Base-by-base conservation (phyloP, 805 yeast species). In the Komagataella pseudopastoris region DNA sequence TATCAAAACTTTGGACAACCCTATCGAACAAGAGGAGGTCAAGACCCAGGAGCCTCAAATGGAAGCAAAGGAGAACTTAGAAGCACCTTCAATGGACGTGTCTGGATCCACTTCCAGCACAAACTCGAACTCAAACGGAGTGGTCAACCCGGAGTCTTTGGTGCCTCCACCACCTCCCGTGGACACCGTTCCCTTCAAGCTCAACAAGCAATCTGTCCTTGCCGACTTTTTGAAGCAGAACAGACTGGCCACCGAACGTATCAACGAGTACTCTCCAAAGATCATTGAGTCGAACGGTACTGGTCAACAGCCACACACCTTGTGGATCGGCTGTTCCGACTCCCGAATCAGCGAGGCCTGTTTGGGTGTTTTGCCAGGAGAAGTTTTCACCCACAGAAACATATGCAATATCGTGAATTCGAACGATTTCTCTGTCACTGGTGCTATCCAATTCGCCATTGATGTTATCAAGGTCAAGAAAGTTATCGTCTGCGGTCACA, bases 301-400 rank as follows among this genome's bases (percentile, higher is more conserved):
- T 60, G 96, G 96, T 50, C 97, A 89, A 67, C 63, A 78, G n/a
- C 98, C 98, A 17, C 93, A 88, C 66, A 88, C 96, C 3, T 69
- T 91, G 49, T 89, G 96, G 90, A 84, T 90, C 54, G 96, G 96
- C 3, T 90, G 98, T 63, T 83, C 95, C 3, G 98, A 90, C 64
- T 87, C 96, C 2, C 80, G 98, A 59, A 84, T 87, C 52, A 85
- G 89, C 56, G 97, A 90, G 63, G 72, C 76, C 46, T 72, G 88
- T 23, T 72, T 82, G 5, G 81, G 76, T 49, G 80, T 88, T n/a
- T 70, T 80, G 22, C 96, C 96, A 1, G 98, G 98, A 50, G 96
- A 90, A 64, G 78, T 88, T 6, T 90, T 90, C 69, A 85, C 89
- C 3, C 86, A 86, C 63, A 79, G 96, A 63, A 88, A 88, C 60